Evolutionary conservation across 306 rosid species (phyloP).

Genomic region (Cyamopsis tetragonoloba): DNA sequence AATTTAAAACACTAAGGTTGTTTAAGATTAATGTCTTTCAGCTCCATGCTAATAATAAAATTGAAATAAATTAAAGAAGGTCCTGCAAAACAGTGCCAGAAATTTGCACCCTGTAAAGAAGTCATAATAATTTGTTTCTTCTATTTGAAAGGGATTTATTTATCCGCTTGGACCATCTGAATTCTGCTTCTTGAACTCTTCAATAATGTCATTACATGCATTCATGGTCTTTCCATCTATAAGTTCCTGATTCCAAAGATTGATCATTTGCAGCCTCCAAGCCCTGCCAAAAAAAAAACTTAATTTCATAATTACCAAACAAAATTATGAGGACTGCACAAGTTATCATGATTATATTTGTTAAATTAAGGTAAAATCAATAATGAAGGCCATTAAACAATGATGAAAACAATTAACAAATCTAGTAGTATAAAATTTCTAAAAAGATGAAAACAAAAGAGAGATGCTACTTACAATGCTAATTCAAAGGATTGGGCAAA

Average conservation of each 20-base stretch:
- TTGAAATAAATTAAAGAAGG: too few relatives aligned
- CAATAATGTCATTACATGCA: slow-evolving; percentile 47
- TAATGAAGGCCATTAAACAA: not conserved
- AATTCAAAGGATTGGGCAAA: slow-evolving; percentile 42
- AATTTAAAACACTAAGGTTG: not conserved
- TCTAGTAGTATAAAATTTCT: not conserved
- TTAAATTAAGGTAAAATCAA: not conserved
- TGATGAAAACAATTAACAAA: not conserved
- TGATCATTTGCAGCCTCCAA: slow-evolving; percentile 73
- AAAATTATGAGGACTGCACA: not conserved
- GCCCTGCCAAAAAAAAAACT: slow-evolving; percentile 53
- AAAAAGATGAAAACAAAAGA: not conserved
- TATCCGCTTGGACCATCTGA: slow-evolving; percentile 39
- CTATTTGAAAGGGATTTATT: not conserved
- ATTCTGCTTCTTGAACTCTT: slow-evolving; percentile 39
- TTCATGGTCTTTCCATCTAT: slow-evolving; percentile 50
- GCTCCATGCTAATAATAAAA: too few relatives aligned
- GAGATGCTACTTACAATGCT: slow-evolving; percentile 45
- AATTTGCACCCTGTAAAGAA: slow-evolving; percentile 8
- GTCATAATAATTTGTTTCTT: not conserved
- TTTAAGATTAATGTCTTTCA: slow-evolving; percentile 1
- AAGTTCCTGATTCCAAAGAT: slow-evolving; percentile 65
- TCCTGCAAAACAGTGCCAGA: not conserved
- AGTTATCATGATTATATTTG: slow-evolving; percentile 4
- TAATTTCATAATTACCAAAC: not conserved